Conservation (phyloP, 768 basidiomycete species). For the Russula sp. region DNA sequence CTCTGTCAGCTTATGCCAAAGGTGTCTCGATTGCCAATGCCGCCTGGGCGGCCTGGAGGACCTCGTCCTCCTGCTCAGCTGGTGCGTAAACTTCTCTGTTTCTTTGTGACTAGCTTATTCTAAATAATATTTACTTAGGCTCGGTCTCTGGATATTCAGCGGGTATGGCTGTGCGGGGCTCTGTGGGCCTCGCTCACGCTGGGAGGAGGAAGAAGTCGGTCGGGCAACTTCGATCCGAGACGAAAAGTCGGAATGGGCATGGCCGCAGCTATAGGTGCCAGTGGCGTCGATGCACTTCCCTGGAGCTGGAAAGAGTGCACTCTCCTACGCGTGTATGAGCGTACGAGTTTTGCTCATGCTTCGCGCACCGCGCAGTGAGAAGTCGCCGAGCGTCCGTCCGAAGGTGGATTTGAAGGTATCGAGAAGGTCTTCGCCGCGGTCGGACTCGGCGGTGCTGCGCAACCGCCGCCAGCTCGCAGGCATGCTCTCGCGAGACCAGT, state of each 20-base stretch:
- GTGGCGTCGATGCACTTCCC: slow-evolving; percentile 45
- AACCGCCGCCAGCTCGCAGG: slow-evolving; percentile 51
- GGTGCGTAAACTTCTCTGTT: slow-evolving; percentile 41
- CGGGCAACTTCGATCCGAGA: no score
- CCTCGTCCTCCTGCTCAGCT: slow-evolving; percentile 66
- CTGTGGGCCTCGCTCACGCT: slow-evolving; percentile 77
- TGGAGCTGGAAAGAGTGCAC: slow-evolving; percentile 82
- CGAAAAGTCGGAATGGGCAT: slow-evolving; percentile 41
- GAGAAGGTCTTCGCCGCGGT: slow-evolving; percentile 59
- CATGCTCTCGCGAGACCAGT: slow-evolving; percentile 62
- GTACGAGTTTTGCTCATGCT: slow-evolving; percentile 73
- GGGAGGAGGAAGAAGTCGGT: no score
- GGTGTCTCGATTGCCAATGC: slow-evolving; percentile 78
- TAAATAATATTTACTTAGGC: slow-evolving; percentile 41
- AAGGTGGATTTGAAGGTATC: slow-evolving; percentile 49
- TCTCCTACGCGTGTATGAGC: slow-evolving; percentile 70
- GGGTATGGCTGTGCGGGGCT: slow-evolving; percentile 74
- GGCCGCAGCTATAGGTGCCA: neutral
- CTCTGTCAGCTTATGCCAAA: slow-evolving; percentile 71
- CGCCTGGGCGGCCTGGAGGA: slow-evolving; percentile 76
- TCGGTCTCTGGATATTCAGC: slow-evolving; percentile 76
- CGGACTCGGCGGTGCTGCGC: slow-evolving; percentile 45
- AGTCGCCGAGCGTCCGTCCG: slow-evolving; percentile 34
- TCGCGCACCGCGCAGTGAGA: slow-evolving; percentile 35
- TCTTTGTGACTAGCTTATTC: no score